Conservation (phyloP, 2,329 filamentous ascomycete species). For the Phoma herbarum region DNA sequence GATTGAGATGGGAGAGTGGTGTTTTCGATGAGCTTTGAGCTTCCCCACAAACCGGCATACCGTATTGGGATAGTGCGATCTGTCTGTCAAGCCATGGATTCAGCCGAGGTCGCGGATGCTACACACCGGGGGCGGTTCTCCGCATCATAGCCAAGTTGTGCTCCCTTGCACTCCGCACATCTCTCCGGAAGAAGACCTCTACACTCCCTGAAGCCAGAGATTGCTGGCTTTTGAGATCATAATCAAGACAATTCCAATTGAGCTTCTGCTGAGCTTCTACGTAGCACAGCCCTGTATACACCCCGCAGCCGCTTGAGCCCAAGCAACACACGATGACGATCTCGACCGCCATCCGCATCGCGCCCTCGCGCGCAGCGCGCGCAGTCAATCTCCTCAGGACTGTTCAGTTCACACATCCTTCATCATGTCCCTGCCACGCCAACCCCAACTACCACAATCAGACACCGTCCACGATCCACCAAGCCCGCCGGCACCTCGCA, state of each 20-base stretch:
- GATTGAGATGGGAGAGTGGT: not conserved
- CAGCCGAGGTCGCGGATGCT: conserved; percentile 17
- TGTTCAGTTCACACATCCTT: conserved; percentile 89
- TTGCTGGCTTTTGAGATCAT: not conserved
- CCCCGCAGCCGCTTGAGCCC: conserved; percentile 6
- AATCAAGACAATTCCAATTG: not conserved
- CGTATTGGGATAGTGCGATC: not conserved
- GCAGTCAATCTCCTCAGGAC: conserved; percentile 81
- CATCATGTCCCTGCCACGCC: conserved; percentile 93
- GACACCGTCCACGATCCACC: conserved; percentile 52
- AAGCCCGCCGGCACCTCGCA: conserved; percentile 71
- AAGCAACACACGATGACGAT: conserved; percentile 13
- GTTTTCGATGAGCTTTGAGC: not conserved
- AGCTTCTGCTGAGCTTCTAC: not conserved
- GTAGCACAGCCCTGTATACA: not conserved
- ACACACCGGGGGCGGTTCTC: conserved; percentile 17
- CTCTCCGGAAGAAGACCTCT: conserved; percentile 1
- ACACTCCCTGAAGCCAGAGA: not conserved
- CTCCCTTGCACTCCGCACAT: conserved; percentile 12
- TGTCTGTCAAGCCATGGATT: no score
- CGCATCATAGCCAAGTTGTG: conserved; percentile 5
- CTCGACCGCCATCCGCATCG: conserved; percentile 39
- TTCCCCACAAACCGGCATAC: conserved; percentile 21
- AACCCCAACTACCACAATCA: conserved; percentile 79
- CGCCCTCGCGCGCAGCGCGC: conserved; percentile 61